Evolutionary conservation across 2,329 filamentous ascomycete species (phyloP).

Genomic region (Arthroderma sp.): DNA sequence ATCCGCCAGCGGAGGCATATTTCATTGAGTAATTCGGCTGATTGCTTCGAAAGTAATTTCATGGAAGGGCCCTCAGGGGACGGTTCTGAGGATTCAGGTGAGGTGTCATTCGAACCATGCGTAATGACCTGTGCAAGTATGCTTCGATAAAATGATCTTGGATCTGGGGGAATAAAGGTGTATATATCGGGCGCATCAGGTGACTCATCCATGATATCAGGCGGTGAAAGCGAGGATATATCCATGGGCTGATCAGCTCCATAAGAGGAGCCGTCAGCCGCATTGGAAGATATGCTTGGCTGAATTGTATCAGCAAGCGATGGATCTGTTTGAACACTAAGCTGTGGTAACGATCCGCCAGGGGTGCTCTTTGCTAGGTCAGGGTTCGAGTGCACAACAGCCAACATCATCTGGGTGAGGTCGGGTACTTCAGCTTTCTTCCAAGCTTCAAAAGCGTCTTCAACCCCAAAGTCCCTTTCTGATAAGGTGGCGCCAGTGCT

Average conservation of each 20-base stretch:
- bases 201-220: constrained; percentile 29
- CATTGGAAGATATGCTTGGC: constrained; percentile 35
- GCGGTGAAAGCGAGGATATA: constrained; percentile 46
- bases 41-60: constrained; percentile 57
- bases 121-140: constrained; percentile 64
- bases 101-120: constrained; percentile 36
- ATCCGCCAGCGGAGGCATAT: constrained; percentile 80
- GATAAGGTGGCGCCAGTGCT: constrained; percentile 64
- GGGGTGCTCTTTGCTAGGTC: constrained; percentile 68
- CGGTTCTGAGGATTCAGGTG: constrained; percentile 35
- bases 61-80: constrained; percentile 36
- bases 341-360: constrained; percentile 44
- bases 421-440: constrained; percentile 79
- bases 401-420: constrained; percentile 83
- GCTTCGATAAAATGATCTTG: constrained; percentile 68
- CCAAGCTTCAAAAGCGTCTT: constrained; percentile 81
- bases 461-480: constrained; percentile 75
- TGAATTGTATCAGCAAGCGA: constrained; percentile 28
- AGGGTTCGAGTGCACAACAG: constrained; percentile 74
- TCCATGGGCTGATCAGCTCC: constrained; percentile 55
- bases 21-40: constrained; percentile 71
- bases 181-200: constrained; percentile 47
- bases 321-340: constrained; percentile 32
- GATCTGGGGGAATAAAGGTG: constrained; percentile 78
- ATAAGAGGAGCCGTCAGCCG: constrained; percentile 38